Percentiles rank a stretch among this genome's conserved stretches.
Conservation (phyloP, 345 rosid genomes). For the Sisymbrium irio region DNA sequence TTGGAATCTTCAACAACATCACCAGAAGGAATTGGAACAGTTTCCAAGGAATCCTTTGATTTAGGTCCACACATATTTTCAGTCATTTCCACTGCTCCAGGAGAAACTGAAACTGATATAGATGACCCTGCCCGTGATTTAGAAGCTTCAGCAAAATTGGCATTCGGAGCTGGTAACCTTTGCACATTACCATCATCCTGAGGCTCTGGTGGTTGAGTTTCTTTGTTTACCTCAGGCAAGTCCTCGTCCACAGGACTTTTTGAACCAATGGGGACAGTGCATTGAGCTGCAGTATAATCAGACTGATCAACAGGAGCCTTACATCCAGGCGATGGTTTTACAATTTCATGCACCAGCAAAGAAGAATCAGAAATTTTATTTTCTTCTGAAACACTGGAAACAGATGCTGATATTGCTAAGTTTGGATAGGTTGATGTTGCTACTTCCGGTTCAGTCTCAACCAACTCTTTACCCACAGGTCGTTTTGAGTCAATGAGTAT, state of each 20-base stretch:
- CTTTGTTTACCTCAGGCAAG: neutral
- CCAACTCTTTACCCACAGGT: slow-evolving; percentile 21
- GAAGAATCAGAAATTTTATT: slow-evolving; percentile 1
- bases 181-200: neutral
- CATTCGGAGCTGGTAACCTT: neutral
- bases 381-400: slow-evolving; percentile 5
- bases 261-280: slow-evolving; percentile 21
- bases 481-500: slow-evolving; percentile 21
- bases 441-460: slow-evolving; percentile 10
- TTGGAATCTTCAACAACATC: slow-evolving; percentile 13
- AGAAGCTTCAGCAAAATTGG: neutral
- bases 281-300: slow-evolving; percentile 15
- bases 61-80: slow-evolving; percentile 9
- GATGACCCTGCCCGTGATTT: neutral
- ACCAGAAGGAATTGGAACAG: neutral
- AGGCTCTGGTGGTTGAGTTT: neutral
- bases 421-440: slow-evolving; percentile 12
- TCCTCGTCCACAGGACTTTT: slow-evolving; percentile 17
- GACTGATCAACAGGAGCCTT: slow-evolving; percentile 23
- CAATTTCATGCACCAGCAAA: neutral
- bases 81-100: slow-evolving; percentile 1
- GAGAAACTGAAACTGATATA: slow-evolving; percentile 3
- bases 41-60: neutral
- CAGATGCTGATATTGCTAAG: neutral
- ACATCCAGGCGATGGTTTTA: slow-evolving; percentile 5